These are phyloP conservation scores for Hibiscus tridactylites DNA, from an alignment of 345 rosid genomes.

Conservation along the genomic window DNA sequence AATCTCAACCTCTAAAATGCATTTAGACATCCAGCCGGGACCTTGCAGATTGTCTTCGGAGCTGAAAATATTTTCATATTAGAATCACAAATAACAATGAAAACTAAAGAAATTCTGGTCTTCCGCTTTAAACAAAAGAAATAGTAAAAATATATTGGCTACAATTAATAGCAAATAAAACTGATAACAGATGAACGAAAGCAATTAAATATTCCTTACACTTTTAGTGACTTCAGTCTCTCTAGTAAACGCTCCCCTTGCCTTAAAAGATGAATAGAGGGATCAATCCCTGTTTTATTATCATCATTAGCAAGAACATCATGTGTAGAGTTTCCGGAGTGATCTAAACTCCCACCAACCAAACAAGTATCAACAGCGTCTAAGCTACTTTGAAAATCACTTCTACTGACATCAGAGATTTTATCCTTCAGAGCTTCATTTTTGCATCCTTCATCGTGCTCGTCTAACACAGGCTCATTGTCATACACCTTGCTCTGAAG, in stretches of 20 bases:
- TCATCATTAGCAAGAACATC: slow-evolving; percentile 25
- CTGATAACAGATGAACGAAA: slow-evolving; percentile 6
- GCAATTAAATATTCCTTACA: slow-evolving; percentile 34
- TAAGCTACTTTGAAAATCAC: slow-evolving; percentile 19
- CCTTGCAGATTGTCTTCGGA: slow-evolving; percentile 37
- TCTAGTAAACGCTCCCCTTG: slow-evolving; percentile 57
- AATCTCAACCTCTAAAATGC: slow-evolving; percentile 59
- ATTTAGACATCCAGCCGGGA: slow-evolving; percentile 48
- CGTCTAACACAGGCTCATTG: slow-evolving; percentile 13
- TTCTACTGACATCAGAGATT: slow-evolving; percentile 21
- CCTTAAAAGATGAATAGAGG: slow-evolving; percentile 40
- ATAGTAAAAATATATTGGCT: background rate
- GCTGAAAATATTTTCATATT: slow-evolving; percentile 31
- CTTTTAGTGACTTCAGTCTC: slow-evolving; percentile 60
- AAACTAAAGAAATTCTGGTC: background rate
- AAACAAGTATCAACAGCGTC: slow-evolving; percentile 20
- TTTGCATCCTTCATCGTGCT: slow-evolving; percentile 19
- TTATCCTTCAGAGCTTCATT: slow-evolving; percentile 22
- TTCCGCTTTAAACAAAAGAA: slow-evolving; percentile 8
- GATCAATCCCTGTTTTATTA: slow-evolving; percentile 25
- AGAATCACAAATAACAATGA: slow-evolving; percentile 9
- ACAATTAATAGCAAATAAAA: background rate
- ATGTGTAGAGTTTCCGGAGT: slow-evolving; percentile 9
- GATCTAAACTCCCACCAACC: slow-evolving; percentile 19
- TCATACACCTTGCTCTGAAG: slow-evolving; percentile 22